These are phyloP conservation scores for Periconia sp. DNA, from an alignment of 2,329 filamentous ascomycete genomes.

Conservation along the genomic window DNA sequence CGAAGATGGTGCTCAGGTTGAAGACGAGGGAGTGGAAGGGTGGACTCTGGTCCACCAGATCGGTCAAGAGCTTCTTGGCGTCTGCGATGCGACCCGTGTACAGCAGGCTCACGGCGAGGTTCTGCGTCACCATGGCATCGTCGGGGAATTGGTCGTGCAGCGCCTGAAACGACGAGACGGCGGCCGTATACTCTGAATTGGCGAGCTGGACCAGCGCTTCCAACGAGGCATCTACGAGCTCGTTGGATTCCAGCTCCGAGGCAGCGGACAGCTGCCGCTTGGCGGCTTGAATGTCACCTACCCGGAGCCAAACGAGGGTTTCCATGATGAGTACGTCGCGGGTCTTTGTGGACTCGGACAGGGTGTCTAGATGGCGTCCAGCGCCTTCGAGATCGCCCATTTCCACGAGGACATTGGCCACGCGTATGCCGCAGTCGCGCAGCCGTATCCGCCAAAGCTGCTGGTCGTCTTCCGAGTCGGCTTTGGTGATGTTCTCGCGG, in stretches of 20 bases:
- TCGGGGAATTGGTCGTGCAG: constrained; percentile 55
- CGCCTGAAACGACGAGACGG: constrained; percentile 66
- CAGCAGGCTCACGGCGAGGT: constrained; percentile 81
- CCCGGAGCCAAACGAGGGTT: constrained; percentile 74
- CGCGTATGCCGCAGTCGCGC: constrained; percentile 72
- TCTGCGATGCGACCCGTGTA: constrained; percentile 74
- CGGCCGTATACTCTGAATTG: constrained; percentile 72
- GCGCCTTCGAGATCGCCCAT: constrained; percentile 90
- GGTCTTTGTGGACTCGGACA: constrained; percentile 49
- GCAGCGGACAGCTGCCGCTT: constrained; percentile 56
- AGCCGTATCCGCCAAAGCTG: constrained; percentile 75
- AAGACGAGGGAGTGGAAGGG: constrained; percentile 81
- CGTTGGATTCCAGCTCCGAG: constrained; percentile 27
- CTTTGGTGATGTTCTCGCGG: constrained; percentile 60
- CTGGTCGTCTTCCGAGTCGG: constrained; percentile 58
- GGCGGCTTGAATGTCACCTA: constrained; percentile 78
- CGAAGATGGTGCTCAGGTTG: constrained; percentile 90
- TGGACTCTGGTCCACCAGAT: constrained; percentile 63
- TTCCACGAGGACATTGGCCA: constrained; percentile 72
- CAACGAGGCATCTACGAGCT: constrained; percentile 54
- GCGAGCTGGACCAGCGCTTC: constrained; percentile 77
- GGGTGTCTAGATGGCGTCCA: constrained; percentile 69
- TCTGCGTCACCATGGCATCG: constrained; percentile 78
- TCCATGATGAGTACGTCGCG: constrained; percentile 49
- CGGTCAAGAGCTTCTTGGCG: constrained; percentile 71